phyloP scores from a whole-genome alignment of 1,284 basidiomycete genomes.

The Amylostereum areolatum region DNA sequence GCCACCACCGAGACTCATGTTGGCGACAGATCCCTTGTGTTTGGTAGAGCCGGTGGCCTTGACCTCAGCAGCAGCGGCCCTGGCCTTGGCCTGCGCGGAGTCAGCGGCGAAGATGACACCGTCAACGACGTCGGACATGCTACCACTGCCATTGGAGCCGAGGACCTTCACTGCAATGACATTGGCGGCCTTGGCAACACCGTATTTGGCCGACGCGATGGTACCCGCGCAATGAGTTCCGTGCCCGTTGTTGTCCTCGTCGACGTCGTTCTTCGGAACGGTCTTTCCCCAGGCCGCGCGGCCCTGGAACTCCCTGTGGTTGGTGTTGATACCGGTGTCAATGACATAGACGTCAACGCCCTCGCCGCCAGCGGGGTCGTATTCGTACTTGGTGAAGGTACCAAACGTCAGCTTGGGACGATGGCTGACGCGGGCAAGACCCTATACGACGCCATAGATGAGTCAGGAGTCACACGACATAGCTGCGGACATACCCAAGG shows the following conservation, averaged over 20 bases:
- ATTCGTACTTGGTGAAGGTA: constrained; percentile 87
- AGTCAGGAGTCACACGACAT: constrained; percentile 1
- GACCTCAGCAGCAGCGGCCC: constrained; percentile 58
- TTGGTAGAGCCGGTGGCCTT: constrained; percentile 38
- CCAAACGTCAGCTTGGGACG: constrained; percentile 70
- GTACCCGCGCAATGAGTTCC: constrained; percentile 38
- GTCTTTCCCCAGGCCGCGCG: constrained; percentile 34
- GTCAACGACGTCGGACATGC: constrained; percentile 90
- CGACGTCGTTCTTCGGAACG: constrained; percentile 47
- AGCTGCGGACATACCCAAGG: constrained; percentile 74
- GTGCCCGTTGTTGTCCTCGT: constrained; percentile 34
- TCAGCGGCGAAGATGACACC: constrained; percentile 85
- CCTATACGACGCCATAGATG: constrained; percentile 41
- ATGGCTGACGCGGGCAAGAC: constrained; percentile 94
- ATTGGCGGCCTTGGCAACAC: constrained; percentile 92
- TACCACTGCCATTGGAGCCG: constrained; percentile 88
- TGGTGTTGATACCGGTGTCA: constrained; percentile 86
- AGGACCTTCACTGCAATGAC: constrained; percentile 98
- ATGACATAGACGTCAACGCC: constrained; percentile 88
- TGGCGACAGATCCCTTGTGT: constrained; percentile 90
- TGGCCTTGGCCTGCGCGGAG: constrained; percentile 51
- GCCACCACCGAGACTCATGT: constrained; percentile 97
- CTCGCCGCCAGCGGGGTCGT: constrained; percentile 77
- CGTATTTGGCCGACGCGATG: constrained; percentile 51
- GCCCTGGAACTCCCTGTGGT: constrained; percentile 80